These are phyloP conservation scores for Astragalus membranaceus DNA, from an alignment of 306 rosid species.

Conservation along the genomic window DNA sequence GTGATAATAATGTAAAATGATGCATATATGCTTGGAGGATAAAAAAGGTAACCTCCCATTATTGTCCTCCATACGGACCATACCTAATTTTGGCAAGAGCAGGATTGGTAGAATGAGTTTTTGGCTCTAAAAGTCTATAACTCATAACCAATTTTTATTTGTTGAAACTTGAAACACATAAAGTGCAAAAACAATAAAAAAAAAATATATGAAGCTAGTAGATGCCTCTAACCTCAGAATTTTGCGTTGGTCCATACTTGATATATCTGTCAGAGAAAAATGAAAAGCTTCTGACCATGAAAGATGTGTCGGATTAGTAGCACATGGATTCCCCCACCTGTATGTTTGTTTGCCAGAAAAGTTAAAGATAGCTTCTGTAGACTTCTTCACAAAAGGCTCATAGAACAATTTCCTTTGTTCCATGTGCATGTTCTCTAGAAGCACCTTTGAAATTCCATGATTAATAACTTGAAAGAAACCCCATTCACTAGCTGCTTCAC, in stretches of 20 bases:
- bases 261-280: conserved; percentile 38
- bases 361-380: conserved; percentile 16
- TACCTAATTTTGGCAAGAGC: not conserved
- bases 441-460: conserved; percentile 58
- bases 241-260: conserved; percentile 31
- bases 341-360: conserved; percentile 35
- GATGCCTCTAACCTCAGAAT: conserved; percentile 39
- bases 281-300: conserved; percentile 85
- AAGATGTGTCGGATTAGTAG: conserved; percentile 46
- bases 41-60: not conserved
- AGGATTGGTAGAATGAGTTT: no score
- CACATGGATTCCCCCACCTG: conserved; percentile 68
- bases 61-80: not conserved
- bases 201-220: no score
- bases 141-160: no score
- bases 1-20: no score
- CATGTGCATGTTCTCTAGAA: conserved; percentile 27
- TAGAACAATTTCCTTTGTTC: conserved; percentile 56
- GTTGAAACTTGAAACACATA: no score
- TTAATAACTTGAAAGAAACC: conserved; percentile 68
- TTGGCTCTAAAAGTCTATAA: no score
- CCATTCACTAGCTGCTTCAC: conserved; percentile 52
- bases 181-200: no score
- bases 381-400: conserved; percentile 44
- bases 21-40: no score